These are phyloP conservation scores for Syzygium jambos DNA, from an alignment of 345 rosid species.

Conservation along the genomic window DNA sequence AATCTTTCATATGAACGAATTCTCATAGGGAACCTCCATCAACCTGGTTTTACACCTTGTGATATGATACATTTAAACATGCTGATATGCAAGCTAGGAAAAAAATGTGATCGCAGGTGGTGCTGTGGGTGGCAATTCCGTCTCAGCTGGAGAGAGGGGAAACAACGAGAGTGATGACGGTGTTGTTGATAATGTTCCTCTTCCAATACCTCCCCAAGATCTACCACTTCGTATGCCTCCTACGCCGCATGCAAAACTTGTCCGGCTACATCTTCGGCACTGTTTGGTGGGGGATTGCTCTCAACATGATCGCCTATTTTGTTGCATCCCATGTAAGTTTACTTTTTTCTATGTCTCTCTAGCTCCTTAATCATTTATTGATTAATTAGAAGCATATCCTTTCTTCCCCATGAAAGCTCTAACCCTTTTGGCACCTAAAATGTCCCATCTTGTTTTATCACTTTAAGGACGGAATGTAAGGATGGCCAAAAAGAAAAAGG, in stretches of 20 bases:
- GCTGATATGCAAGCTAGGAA: background rate
- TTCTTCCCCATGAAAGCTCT: background rate
- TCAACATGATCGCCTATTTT: constrained; percentile 87
- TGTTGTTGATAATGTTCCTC: constrained; percentile 56
- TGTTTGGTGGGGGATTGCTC: constrained; percentile 96
- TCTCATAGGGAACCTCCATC: background rate
- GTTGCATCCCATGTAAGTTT: constrained; percentile 92
- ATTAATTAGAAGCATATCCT: background rate
- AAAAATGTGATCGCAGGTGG: constrained; percentile 33
- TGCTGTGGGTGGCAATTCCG: constrained; percentile 77
- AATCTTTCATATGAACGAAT: background rate
- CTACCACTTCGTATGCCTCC: constrained; percentile 73
- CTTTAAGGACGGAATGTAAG: background rate
- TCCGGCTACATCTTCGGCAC: constrained; percentile 96
- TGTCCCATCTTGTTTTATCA: background rate
- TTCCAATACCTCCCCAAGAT: constrained; percentile 95
- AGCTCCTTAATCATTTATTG: background rate
- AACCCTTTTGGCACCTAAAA: background rate
- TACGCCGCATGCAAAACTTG: constrained; percentile 78
- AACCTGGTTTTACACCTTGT: background rate
- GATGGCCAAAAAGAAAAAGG: background rate
- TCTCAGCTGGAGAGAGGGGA: constrained; percentile 49
- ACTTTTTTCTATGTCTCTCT: background rate
- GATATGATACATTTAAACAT: background rate
- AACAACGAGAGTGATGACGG: constrained; percentile 55